Evolutionary conservation across 2,329 filamentous ascomycete genomes (phyloP).

Genomic region (Lecanicillium sp.): DNA sequence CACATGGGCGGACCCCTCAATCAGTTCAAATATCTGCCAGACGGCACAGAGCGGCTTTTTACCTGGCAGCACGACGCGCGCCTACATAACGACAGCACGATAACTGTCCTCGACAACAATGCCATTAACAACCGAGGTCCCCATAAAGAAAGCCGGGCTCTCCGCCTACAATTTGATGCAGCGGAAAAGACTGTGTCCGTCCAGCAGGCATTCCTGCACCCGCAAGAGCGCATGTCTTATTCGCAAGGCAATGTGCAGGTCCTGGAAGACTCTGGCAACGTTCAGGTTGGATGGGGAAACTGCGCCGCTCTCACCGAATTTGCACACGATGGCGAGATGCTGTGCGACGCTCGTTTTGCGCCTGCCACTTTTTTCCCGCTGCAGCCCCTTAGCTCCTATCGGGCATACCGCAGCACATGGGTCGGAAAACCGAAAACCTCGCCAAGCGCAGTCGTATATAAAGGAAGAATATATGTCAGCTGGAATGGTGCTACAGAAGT

Average conservation of each 20-base stretch:
- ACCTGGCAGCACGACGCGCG: constrained; percentile 44
- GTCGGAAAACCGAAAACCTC: constrained; percentile 4
- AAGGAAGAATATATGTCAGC: constrained; percentile 6
- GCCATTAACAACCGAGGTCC: constrained; percentile 25
- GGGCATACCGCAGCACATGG: constrained; percentile 7
- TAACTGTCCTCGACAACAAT: constrained; percentile 45
- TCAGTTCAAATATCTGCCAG: constrained; percentile 20
- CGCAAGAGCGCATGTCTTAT: constrained; percentile 38
- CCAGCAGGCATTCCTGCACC: constrained; percentile 37
- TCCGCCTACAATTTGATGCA: constrained; percentile 37
- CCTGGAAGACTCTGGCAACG: constrained; percentile 38
- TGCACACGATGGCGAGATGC: constrained; percentile 32
- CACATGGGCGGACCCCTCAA: constrained; percentile 38
- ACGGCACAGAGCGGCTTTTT: constrained; percentile 25
- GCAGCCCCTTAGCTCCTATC: constrained; percentile 9
- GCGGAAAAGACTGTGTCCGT: constrained; percentile 33
- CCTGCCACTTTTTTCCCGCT: constrained; percentile 8
- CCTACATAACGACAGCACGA: constrained; percentile 31
- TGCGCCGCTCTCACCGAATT: constrained; percentile 38
- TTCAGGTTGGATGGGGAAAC: constrained; percentile 48
- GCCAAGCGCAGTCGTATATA: constrained; percentile 6
- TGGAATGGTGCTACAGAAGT: constrained; percentile 12
- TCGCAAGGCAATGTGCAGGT: constrained; percentile 43
- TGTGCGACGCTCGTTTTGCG: constrained; percentile 35
- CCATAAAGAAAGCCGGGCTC: constrained; percentile 29